phyloP scores from a whole-genome alignment of 2,329 filamentous ascomycete species.

The Penicillium sp. region DNA sequence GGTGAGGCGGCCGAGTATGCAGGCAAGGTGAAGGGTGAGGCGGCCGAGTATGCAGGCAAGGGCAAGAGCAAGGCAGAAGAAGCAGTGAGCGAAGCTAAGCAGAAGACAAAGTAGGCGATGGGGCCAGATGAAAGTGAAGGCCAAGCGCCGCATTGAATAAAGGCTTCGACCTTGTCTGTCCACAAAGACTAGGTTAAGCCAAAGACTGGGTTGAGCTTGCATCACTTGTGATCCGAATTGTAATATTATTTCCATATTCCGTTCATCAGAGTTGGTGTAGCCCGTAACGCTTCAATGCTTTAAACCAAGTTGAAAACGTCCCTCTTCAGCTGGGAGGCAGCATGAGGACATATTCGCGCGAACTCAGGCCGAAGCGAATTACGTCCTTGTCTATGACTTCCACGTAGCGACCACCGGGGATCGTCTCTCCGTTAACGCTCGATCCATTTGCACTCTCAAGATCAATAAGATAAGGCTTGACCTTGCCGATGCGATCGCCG shows the following conservation, averaged over 20 bases:
- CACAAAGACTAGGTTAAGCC: neutral
- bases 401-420: slow-evolving; percentile 75
- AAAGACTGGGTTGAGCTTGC: neutral
- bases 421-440: slow-evolving; percentile 68
- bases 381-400: slow-evolving; percentile 89
- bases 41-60: slow-evolving; percentile 29
- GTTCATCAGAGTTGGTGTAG: neutral
- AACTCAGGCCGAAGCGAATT: slow-evolving; percentile 80
- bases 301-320: neutral
- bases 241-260: neutral
- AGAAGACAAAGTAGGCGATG: slow-evolving; percentile 25
- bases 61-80: slow-evolving; percentile 38
- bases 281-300: neutral
- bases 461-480: slow-evolving; percentile 88
- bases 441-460: slow-evolving; percentile 93
- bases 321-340: slow-evolving; percentile 52
- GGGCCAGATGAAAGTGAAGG: slow-evolving; percentile 28
- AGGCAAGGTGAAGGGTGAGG: slow-evolving; percentile 44
- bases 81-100: slow-evolving; percentile 28
- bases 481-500: slow-evolving; percentile 75
- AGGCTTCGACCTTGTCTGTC: neutral
- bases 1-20: slow-evolving; percentile 12
- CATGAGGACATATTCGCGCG: slow-evolving; percentile 95
- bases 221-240: slow-evolving; percentile 3
- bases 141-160: slow-evolving; percentile 14